Base-by-base conservation (phyloP, 805 yeast genomes). In the Saccharomycopsis fermentans region DNA sequence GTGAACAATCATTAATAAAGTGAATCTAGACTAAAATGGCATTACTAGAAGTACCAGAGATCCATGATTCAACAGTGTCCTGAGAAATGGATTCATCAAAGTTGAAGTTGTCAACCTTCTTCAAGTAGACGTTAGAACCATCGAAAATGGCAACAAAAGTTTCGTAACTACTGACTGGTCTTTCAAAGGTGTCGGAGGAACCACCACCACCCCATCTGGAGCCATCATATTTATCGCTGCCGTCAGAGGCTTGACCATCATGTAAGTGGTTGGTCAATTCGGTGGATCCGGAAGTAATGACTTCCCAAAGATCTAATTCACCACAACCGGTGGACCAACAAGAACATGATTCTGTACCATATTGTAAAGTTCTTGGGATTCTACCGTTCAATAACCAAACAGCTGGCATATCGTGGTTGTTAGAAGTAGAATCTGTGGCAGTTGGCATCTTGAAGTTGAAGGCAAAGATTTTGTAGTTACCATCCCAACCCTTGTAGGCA, bases 291-390 rank as follows among this genome's bases (percentile, higher is more conserved):
- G 86, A 65, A 35, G 40, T 34, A 66, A 94, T 80, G 65, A 92
- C 79, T 81, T 94, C 99, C 68, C 92, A 94, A 68, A 90, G 78
- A 75, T 94, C 99, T 68, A 94, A 78, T 79, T 94, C 99, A 77
- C 99, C 99, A 77, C 99, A 94, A 62, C 98, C 98, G 58, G 96
- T 80, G 57, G 81, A 67, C 99, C 99, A 94, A 81, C 99, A 94
- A 39, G 97, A 90, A 79, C 98, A 94, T 21, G 80, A 70, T 27
- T 84, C 71, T 61, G 77, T 76, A 72, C 97, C 97, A 75, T 94
- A 94, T 77, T 94, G 98, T 68, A 84, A 75, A 65, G 97, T 91
- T 80, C 99, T 89, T 75, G 99, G 97, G 69, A 91, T 85, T 78
- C 88, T 87, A 63, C 96, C 96, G 73, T 91, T 91, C 71, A 91